A percentile compares a stretch with the other conserved stretches of the same genome.
Conservation (phyloP, 208 protist species). For the Lotmaria passim region DNA sequence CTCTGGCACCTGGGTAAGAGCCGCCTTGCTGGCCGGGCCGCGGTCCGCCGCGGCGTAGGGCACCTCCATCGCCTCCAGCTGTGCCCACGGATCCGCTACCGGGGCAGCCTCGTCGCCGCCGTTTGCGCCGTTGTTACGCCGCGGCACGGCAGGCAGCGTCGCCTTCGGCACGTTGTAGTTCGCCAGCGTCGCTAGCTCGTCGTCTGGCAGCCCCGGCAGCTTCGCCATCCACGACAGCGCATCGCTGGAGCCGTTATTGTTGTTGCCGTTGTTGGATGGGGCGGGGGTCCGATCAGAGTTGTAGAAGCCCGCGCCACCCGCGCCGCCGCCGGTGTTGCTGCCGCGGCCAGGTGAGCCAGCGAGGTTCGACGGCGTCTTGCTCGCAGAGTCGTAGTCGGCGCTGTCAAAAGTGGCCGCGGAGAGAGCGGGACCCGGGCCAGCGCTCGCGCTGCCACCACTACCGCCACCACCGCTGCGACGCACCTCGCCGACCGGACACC, state of each 20-base stretch:
- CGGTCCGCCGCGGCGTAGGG: conserved; percentile 34
- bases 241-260: background rate
- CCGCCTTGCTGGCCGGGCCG: conserved; percentile 16
- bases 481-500: conserved; percentile 31
- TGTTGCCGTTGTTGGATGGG: conserved; percentile 6
- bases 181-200: conserved; percentile 56
- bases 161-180: conserved; percentile 57
- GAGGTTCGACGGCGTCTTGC: conserved; percentile 12
- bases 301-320: conserved; percentile 8
- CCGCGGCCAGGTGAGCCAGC: conserved; percentile 9
- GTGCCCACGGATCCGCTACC: conserved; percentile 43
- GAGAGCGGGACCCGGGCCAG: conserved; percentile 27
- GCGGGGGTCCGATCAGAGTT: background rate
- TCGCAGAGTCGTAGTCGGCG: background rate
- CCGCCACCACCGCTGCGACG: conserved; percentile 10
- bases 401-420: conserved; percentile 31
- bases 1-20: conserved; percentile 36
- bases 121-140: background rate
- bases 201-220: conserved; percentile 54
- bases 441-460: background rate
- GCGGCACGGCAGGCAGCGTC: conserved; percentile 19
- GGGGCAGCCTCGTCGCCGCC: background rate
- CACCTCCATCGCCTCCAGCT: conserved; percentile 58
- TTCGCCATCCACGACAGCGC: conserved; percentile 35
- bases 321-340: too few relatives aligned